A percentile compares a stretch with the other conserved stretches of the same genome.
phyloP scores from a whole-genome alignment of 192 early-diverging fungal genomes.

The Haplosporangium gracile region DNA sequence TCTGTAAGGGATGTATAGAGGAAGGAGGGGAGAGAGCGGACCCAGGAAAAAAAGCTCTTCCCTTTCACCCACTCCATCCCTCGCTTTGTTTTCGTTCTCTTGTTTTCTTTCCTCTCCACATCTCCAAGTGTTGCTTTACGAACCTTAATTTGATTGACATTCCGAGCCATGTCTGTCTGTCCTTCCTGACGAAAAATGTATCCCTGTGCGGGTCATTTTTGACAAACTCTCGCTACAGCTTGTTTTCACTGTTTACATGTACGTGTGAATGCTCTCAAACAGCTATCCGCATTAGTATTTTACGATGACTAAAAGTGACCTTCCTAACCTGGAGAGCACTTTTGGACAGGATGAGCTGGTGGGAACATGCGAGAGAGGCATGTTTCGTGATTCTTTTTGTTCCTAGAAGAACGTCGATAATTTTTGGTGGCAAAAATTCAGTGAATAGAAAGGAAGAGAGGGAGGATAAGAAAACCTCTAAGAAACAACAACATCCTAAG shows the following conservation, averaged over 20 bases:
- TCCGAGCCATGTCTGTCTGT: neutral
- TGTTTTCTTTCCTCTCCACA: neutral
- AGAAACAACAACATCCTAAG: no score
- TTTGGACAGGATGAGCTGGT: neutral
- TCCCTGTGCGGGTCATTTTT: neutral
- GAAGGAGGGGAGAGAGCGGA: neutral
- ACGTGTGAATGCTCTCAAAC: neutral
- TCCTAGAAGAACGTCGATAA: no score
- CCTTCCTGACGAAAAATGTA: neutral
- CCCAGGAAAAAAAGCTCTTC: neutral
- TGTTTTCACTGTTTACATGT: neutral
- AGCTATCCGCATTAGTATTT: conserved; percentile 2
- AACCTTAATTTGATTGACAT: neutral
- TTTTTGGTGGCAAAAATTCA: no score
- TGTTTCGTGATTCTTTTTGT: no score
- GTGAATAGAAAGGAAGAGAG: no score
- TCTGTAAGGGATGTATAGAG: neutral
- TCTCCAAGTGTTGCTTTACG: neutral
- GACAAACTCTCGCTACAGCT: neutral
- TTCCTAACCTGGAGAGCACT: neutral
- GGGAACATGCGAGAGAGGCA: no score
- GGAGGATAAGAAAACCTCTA: no score
- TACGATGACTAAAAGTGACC: neutral
- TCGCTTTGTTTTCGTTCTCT: neutral
- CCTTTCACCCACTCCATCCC: neutral